These are phyloP conservation scores for Acrodontium crateriforme DNA, from an alignment of 2,329 filamentous ascomycete species.

Conservation along the genomic window DNA sequence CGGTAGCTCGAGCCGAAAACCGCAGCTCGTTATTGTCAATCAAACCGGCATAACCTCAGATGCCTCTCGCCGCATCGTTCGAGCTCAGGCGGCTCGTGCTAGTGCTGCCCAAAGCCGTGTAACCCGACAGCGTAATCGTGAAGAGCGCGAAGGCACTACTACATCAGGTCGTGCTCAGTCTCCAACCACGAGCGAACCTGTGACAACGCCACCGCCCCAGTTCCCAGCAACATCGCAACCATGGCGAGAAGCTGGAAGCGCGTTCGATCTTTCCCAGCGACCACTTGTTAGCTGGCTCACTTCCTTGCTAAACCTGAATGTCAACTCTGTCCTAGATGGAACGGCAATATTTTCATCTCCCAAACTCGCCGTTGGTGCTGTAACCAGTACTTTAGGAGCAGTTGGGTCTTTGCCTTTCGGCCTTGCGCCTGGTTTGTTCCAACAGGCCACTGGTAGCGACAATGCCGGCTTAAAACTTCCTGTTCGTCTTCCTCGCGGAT, in stretches of 20 bases:
- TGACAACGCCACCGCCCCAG: neutral
- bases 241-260: neutral
- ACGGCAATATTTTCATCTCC: neutral
- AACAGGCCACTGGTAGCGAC: neutral
- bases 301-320: neutral
- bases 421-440: slow-evolving; percentile 1
- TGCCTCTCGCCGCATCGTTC: slow-evolving; percentile 19
- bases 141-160: slow-evolving; percentile 7
- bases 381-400: too few relatives aligned
- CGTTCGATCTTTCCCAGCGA: neutral
- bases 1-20: too few relatives aligned
- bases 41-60: slow-evolving; percentile 17
- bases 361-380: neutral
- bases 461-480: slow-evolving; percentile 10
- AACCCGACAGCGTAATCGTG: slow-evolving; percentile 20
- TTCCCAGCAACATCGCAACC: neutral
- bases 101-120: slow-evolving; percentile 21
- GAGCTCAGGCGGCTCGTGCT: slow-evolving; percentile 21
- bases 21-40: slow-evolving; percentile 21
- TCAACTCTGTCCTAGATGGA: neutral
- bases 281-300: neutral
- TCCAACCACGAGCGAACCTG: neutral
- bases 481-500: slow-evolving; percentile 20
- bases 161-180: neutral
- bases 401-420: too few relatives aligned